phyloP scores from a whole-genome alignment of 2,329 filamentous ascomycete genomes.

The Pseudogymnoascus sp. region DNA sequence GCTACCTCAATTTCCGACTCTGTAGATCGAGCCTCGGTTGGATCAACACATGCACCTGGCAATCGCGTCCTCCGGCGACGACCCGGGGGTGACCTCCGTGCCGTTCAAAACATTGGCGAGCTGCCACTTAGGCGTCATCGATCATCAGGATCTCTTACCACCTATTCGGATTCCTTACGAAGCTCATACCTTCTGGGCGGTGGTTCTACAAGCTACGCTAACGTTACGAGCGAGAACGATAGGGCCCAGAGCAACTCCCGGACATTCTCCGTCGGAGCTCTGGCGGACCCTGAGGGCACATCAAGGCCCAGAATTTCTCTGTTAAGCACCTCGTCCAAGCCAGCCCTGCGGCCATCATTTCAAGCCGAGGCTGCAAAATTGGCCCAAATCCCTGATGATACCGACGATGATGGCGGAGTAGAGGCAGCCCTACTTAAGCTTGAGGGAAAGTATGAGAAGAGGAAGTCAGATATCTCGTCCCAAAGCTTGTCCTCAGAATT shows the following conservation, averaged over 20 bases:
- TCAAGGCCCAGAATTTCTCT: slow-evolving; percentile 44
- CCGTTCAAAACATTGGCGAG: slow-evolving; percentile 57
- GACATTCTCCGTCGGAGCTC: slow-evolving; percentile 50
- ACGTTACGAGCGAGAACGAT: slow-evolving; percentile 34
- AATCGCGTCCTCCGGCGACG: slow-evolving; percentile 59
- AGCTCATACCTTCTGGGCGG: slow-evolving; percentile 44
- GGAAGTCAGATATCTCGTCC: slow-evolving; percentile 23
- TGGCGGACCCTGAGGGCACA: slow-evolving; percentile 36
- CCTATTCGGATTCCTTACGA: slow-evolving; percentile 51
- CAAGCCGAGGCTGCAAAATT: slow-evolving; percentile 82
- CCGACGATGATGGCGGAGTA: slow-evolving; percentile 72
- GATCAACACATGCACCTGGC: slow-evolving; percentile 35
- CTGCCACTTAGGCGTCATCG: slow-evolving; percentile 43
- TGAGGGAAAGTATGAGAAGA: slow-evolving; percentile 73
- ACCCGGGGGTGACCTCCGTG: slow-evolving; percentile 67
- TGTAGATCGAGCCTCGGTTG: slow-evolving; percentile 37
- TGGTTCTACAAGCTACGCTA: slow-evolving; percentile 36
- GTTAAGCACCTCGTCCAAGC: slow-evolving; percentile 56
- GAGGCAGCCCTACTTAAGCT: slow-evolving; percentile 89
- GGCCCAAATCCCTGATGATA: slow-evolving; percentile 77
- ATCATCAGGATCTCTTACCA: slow-evolving; percentile 52
- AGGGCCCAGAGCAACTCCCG: slow-evolving; percentile 35
- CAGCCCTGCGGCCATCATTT: slow-evolving; percentile 65
- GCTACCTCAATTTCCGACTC: slow-evolving; percentile 51
- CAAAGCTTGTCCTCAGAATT: slow-evolving; percentile 12